Evolutionary conservation across 139 green algal genomes (phyloP), one percentile per base, ranked within the genome.

Genomic region (Picochlorum sp.): DNA sequence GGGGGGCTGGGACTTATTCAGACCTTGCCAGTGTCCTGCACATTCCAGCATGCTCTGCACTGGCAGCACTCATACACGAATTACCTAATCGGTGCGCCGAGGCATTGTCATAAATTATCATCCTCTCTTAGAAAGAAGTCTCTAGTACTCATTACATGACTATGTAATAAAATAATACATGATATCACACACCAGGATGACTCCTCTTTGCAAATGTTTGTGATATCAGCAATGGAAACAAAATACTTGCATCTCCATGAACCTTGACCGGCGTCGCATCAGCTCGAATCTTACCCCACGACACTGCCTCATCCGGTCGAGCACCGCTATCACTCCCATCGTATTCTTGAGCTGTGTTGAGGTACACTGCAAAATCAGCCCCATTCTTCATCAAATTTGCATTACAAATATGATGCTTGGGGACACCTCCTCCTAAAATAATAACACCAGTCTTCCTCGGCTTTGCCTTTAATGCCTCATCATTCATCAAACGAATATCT

Each of bases 341-440:
- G 83, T 92, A 98, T 73, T 98, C 93, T 65, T 95, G 90, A 3
- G 88, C 89, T 16, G 90, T 96, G 73, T 90, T 94, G 56, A 95
- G 21, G 56, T 86, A 86, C 18, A 96, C 88, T 4, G 85, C 86
- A 80, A 90, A 98, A 77, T 99, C 93, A 11, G 90, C 88, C 6
- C 94, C 94, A 66, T 99, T 99, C 56, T 86, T 83, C 90, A 99
- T 98, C 8, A 99, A 70, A 76, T 99, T 99, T 34, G 93, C 93
- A 72, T 99, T 99, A 75, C 83, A 95, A 59, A 98, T 93, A 79
- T 99, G 94, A 73, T 99, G 94, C 81, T 99, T 99, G 57, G 93
- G 79, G 31, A 98, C 75, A 18, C 49, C 66, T 66, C 93, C 93
- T 1, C 93, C 93, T 16, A 98, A 77, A 10, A 98, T 85, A 70